phyloP scores from a whole-genome alignment of 2,329 filamentous ascomycete genomes.

The Botryotinia narcissicola region DNA sequence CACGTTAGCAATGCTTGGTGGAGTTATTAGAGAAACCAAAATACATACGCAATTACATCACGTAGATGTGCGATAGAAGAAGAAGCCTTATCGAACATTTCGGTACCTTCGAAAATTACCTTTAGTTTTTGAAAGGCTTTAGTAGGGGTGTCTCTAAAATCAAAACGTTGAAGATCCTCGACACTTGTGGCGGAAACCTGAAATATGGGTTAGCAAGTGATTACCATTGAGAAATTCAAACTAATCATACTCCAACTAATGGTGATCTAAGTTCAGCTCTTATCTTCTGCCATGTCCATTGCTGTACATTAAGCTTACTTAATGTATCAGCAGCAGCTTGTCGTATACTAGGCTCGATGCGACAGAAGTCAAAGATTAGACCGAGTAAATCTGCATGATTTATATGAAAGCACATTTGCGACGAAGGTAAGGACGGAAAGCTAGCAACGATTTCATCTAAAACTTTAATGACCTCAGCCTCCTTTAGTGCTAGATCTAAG shows the following conservation, averaged over 20 bases:
- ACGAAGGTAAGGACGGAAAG: constrained; percentile 70
- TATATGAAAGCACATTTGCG: constrained; percentile 82
- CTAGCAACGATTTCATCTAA: constrained; percentile 83
- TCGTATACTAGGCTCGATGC: constrained; percentile 67
- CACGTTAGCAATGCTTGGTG: background rate
- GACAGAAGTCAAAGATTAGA: constrained; percentile 85
- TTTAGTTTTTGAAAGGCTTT: constrained; percentile 60
- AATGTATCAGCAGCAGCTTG: constrained; percentile 76
- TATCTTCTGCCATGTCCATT: constrained; percentile 80
- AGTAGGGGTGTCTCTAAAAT: constrained; percentile 68
- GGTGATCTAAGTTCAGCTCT: constrained; percentile 78
- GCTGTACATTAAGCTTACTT: constrained; percentile 81
- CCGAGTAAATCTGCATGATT: constrained; percentile 86
- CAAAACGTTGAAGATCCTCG: constrained; percentile 85
- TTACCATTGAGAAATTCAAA: background rate
- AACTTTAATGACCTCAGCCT: constrained; percentile 92
- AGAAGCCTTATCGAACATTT: constrained; percentile 71
- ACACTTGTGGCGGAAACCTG: constrained; percentile 72
- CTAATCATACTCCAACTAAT: constrained; percentile 61
- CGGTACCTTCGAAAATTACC: constrained; percentile 58
- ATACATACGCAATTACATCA: constrained; percentile 59
- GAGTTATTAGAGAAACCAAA: background rate
- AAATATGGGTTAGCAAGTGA: background rate
- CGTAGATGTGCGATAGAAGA: constrained; percentile 77
- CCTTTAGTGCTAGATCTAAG: constrained; percentile 80